phyloP scores from a whole-genome alignment of 129 eudicot species.

The Cynara cardunculus region DNA sequence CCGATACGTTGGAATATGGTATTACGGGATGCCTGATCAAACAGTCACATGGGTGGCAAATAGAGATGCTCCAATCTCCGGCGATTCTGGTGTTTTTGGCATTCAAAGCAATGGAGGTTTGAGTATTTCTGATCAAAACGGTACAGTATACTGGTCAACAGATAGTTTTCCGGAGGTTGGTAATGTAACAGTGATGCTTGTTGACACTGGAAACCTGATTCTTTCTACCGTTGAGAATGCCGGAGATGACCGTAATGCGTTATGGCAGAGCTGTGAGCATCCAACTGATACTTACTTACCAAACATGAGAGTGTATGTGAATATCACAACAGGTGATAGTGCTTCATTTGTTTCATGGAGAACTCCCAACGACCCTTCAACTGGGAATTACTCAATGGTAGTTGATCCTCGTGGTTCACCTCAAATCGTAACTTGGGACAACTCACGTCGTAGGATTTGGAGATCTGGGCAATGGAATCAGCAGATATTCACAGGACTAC shows the following conservation, averaged over 20 bases:
- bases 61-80: constrained; percentile 36
- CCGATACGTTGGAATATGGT: constrained; percentile 56
- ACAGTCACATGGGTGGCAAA: constrained; percentile 59
- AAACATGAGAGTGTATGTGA: constrained; percentile 37
- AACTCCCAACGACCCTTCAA: constrained; percentile 39
- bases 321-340: constrained; percentile 8
- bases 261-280: constrained; percentile 49
- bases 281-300: constrained; percentile 55
- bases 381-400: constrained; percentile 43
- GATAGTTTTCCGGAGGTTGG: constrained; percentile 7
- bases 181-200: constrained; percentile 32
- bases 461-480: constrained; percentile 59
- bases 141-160: constrained; percentile 32
- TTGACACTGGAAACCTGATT: constrained; percentile 44
- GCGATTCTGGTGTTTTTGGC: constrained; percentile 29
- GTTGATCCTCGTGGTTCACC: constrained; percentile 48
- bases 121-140: constrained; percentile 28
- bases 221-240: not conserved
- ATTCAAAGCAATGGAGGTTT: constrained; percentile 36
- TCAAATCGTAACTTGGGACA: constrained; percentile 44
- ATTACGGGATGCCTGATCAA: constrained; percentile 18
- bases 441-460: constrained; percentile 30
- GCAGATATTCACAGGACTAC: constrained; percentile 36
- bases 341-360: constrained; percentile 48
- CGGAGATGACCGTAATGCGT: not conserved